A percentile compares a stretch with the other conserved stretches of the same genome.
Conservation (phyloP, 2,329 filamentous ascomycete species). For the Sporothrix humicola region DNA sequence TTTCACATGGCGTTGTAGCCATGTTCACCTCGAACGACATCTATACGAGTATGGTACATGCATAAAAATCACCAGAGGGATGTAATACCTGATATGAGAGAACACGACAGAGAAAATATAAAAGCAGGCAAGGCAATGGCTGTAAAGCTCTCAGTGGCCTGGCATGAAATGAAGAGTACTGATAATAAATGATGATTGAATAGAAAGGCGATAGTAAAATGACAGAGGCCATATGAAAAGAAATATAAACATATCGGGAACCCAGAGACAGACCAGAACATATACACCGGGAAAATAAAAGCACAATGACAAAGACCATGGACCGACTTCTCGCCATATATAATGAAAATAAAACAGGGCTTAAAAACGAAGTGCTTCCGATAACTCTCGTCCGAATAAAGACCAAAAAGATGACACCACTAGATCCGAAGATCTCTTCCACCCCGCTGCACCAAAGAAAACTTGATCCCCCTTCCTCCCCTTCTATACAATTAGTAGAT, state of each 20-base stretch:
- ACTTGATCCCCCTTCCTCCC: background rate
- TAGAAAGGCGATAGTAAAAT: background rate
- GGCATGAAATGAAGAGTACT: background rate
- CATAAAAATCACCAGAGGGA: too few species aligned
- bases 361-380: background rate
- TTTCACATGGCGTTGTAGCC: too few species aligned
- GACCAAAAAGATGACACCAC: background rate
- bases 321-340: constrained; percentile 13
- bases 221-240: background rate
- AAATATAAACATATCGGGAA: background rate
- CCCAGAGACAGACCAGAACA: background rate
- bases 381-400: background rate
- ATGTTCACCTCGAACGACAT: too few species aligned
- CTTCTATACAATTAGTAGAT: constrained; percentile 26
- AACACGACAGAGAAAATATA: background rate
- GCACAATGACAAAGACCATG: background rate
- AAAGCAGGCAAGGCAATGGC: too few species aligned
- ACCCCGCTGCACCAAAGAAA: background rate
- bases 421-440: background rate
- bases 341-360: background rate
- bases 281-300: constrained; percentile 14
- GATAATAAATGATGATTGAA: background rate
- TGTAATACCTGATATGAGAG: background rate
- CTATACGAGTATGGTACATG: too few species aligned
- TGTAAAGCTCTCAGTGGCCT: too few species aligned